These are phyloP conservation scores for Vaccinium corymbosum DNA, from an alignment of 148 eudicot genomes.

Conservation along the genomic window DNA sequence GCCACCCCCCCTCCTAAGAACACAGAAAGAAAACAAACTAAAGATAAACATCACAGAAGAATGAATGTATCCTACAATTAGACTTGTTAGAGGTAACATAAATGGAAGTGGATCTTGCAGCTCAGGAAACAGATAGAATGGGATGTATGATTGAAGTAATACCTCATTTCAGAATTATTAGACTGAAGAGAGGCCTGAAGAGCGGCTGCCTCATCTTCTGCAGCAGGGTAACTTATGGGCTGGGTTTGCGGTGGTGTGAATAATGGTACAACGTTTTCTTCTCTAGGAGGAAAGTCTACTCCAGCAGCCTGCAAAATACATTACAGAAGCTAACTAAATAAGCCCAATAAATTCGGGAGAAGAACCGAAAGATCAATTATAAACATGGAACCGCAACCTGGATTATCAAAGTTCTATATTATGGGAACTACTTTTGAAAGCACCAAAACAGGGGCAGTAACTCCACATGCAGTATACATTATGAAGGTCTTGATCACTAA, in stretches of 20 bases:
- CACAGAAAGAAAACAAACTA: neutral
- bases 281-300: constrained; percentile 77
- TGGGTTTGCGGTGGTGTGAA: constrained; percentile 94
- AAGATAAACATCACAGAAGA: neutral
- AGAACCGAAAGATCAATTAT: neutral
- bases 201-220: constrained; percentile 65
- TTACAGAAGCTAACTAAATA: constrained; percentile 14
- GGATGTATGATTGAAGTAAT: constrained; percentile 9
- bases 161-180: constrained; percentile 84
- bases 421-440: neutral
- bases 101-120: neutral
- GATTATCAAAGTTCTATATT: neutral
- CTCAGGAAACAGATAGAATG: neutral
- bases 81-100: neutral
- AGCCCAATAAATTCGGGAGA: neutral
- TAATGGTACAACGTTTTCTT: constrained; percentile 70
- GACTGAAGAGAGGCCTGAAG: constrained; percentile 77
- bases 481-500: neutral
- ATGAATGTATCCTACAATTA: neutral
- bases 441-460: neutral
- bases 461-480: neutral
- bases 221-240: constrained; percentile 43
- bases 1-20: neutral
- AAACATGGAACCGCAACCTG: constrained; percentile 7
- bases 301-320: constrained; percentile 62